Evolutionary conservation across 352 stramenopile genomes (phyloP).

Genomic region (Paralagenidium karlingii): DNA sequence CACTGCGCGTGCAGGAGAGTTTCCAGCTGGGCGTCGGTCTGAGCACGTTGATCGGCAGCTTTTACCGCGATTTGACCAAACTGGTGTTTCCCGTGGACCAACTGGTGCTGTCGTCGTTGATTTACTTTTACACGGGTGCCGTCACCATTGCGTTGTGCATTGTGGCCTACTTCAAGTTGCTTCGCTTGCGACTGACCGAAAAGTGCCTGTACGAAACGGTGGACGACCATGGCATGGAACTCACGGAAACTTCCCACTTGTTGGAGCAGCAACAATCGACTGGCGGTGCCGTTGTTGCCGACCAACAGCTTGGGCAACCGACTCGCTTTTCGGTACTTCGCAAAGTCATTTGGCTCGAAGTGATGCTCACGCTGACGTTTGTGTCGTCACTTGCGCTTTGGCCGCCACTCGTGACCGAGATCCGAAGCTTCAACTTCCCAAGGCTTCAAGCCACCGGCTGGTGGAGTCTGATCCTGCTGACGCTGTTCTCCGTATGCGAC

Average conservation of each 20-base stretch:
- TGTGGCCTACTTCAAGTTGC: constrained; percentile 51
- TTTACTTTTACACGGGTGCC: constrained; percentile 77
- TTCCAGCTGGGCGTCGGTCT: constrained; percentile 75
- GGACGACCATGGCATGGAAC: constrained; percentile 25
- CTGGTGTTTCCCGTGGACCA: constrained; percentile 47
- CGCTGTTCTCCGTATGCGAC: constrained; percentile 60
- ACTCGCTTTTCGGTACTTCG: constrained; percentile 56
- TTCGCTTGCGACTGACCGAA: constrained; percentile 36
- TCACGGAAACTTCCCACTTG: constrained; percentile 38
- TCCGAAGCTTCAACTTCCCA: constrained; percentile 70
- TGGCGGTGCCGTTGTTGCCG: constrained; percentile 4
- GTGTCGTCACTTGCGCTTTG: constrained; percentile 58
- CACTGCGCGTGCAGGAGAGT: constrained; percentile 58
- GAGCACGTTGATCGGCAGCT: constrained; percentile 65
- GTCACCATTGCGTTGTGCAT: constrained; percentile 73
- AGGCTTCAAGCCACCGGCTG: constrained; percentile 50
- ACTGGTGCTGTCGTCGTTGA: constrained; percentile 50
- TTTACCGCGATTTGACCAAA: constrained; percentile 78
- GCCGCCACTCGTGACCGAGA: constrained; percentile 72
- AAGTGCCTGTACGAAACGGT: constrained; percentile 23
- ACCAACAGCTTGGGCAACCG: constrained; percentile 3
- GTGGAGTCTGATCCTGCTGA: constrained; percentile 76
- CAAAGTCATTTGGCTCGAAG: constrained; percentile 51
- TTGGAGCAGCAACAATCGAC: constrained; percentile 13
- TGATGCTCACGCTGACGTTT: constrained; percentile 62